phyloP scores from a whole-genome alignment of 1,284 basidiomycete genomes.

The Sanghuangporus weigelae region DNA sequence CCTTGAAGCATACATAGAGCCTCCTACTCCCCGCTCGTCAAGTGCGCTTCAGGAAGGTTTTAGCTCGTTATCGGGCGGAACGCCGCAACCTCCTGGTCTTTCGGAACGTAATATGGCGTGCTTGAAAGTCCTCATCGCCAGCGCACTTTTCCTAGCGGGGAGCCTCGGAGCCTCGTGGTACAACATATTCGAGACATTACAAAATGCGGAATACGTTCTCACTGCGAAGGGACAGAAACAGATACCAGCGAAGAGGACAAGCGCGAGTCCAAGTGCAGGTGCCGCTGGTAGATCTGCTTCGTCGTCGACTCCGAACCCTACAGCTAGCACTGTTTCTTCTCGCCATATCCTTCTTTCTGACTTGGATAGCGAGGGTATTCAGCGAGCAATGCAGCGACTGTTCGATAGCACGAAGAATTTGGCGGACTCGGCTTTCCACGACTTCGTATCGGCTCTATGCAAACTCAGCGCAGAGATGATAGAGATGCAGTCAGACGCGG shows the following conservation, averaged over 20 bases:
- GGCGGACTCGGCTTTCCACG: constrained; percentile 76
- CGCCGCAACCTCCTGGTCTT: constrained; percentile 59
- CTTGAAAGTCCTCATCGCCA: constrained; percentile 76
- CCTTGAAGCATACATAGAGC: constrained; percentile 63
- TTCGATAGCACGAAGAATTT: constrained; percentile 83
- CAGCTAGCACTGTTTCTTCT: background rate
- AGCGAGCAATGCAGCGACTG: constrained; percentile 67
- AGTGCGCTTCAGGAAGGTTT: constrained; percentile 71
- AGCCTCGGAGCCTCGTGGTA: constrained; percentile 89
- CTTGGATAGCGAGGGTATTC: constrained; percentile 70
- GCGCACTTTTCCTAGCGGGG: constrained; percentile 78
- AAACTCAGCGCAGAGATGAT: constrained; percentile 87
- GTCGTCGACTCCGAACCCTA: background rate
- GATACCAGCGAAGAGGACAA: constrained; percentile 29
- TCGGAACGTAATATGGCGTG: constrained; percentile 90
- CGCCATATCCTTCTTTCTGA: constrained; percentile 67
- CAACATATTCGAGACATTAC: constrained; percentile 81
- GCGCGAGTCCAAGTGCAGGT: constrained; percentile 30
- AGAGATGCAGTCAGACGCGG: constrained; percentile 63
- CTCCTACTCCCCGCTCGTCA: constrained; percentile 56
- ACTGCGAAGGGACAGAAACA: constrained; percentile 46
- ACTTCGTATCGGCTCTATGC: constrained; percentile 81
- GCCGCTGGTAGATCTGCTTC: constrained; percentile 35
- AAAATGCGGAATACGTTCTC: constrained; percentile 90
- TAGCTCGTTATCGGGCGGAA: constrained; percentile 30